Evolutionary conservation across 345 rosid species (phyloP).

Genomic region (Citrus unshiu): DNA sequence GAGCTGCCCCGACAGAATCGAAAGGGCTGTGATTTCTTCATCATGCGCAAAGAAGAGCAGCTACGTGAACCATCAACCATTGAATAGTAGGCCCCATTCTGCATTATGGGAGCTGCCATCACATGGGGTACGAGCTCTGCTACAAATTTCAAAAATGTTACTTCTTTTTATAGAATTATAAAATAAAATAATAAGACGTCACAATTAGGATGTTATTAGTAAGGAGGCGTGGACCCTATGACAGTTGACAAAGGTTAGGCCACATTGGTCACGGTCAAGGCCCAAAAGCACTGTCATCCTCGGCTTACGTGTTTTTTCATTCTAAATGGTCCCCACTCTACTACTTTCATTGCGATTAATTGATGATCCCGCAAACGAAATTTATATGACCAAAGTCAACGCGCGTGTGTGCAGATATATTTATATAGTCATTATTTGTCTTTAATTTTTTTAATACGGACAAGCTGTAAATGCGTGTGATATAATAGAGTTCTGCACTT

Average conservation of each 20-base stretch:
- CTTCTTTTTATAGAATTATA: not conserved
- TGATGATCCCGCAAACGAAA: too few relatives aligned
- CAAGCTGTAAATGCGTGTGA: accelerated
- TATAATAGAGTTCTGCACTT: too few relatives aligned
- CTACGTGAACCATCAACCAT: not conserved
- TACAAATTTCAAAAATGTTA: not conserved
- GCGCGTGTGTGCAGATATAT: too few relatives aligned
- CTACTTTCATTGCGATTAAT: too few relatives aligned
- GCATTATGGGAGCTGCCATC: slow-evolving; percentile 12
- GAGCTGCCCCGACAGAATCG: not conserved
- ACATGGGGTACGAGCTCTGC: slow-evolving; percentile 4
- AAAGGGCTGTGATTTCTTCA: not conserved
- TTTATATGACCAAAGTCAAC: too few relatives aligned
- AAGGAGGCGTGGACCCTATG: not conserved
- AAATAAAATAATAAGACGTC: not conserved
- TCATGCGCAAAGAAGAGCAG: not conserved
- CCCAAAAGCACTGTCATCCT: not conserved
- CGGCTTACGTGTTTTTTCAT: not conserved
- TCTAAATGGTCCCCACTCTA: too few relatives aligned
- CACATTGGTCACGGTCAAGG: not conserved
- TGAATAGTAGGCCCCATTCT: slow-evolving; percentile 7
- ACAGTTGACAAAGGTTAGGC: not conserved
- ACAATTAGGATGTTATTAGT: not conserved
- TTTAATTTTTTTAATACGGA: too few relatives aligned
- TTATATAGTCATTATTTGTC: too few relatives aligned